phyloP scores from a whole-genome alignment of 345 rosid species.

The Cardamine occulta region DNA sequence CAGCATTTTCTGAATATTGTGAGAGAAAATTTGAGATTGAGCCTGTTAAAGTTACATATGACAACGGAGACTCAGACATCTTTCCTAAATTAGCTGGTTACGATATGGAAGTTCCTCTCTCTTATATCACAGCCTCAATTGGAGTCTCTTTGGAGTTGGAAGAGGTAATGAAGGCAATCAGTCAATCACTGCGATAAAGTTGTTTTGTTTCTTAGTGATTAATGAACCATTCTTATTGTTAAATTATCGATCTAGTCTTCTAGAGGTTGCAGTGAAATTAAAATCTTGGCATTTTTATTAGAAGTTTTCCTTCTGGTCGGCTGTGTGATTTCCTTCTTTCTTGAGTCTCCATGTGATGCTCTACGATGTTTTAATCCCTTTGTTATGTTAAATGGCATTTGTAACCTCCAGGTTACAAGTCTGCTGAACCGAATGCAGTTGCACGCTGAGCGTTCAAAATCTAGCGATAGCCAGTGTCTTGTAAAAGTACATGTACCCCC shows the following conservation, averaged over 20 bases:
- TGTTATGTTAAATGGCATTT: slow-evolving; percentile 4
- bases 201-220: neutral
- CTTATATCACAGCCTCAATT: slow-evolving; percentile 69
- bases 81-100: slow-evolving; percentile 78
- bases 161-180: slow-evolving; percentile 55
- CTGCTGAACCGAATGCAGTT: slow-evolving; percentile 82
- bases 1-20: too few species aligned
- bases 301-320: neutral
- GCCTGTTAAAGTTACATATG: slow-evolving; percentile 81
- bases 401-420: slow-evolving; percentile 61
- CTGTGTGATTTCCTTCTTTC: slow-evolving; percentile 12
- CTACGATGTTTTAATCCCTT: neutral
- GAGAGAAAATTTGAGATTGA: slow-evolving; percentile 56
- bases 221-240: slow-evolving; percentile 4
- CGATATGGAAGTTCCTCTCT: slow-evolving; percentile 79
- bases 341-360: neutral
- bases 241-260: too few species aligned
- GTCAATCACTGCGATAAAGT: slow-evolving; percentile 5
- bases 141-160: slow-evolving; percentile 76
- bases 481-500: slow-evolving; percentile 76
- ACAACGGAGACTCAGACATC: slow-evolving; percentile 60
- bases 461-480: slow-evolving; percentile 44
- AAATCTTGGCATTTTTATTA: too few species aligned
- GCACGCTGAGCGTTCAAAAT: slow-evolving; percentile 51
- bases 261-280: too few species aligned